Evolutionary conservation across 192 early-diverging fungal species (phyloP).

Genomic region (Coemansia sp.): DNA sequence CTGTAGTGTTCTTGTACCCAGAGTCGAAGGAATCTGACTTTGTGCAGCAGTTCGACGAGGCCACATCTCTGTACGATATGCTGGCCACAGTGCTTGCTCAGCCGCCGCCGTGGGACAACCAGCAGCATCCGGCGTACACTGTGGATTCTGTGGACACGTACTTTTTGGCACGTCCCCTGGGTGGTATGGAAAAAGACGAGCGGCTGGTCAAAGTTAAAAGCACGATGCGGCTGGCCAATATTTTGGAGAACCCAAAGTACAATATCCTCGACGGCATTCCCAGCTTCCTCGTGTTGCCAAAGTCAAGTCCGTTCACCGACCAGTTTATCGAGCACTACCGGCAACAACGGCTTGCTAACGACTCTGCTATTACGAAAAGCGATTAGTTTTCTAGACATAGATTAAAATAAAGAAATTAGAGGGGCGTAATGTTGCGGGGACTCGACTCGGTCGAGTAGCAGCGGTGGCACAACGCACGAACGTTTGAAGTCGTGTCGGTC

Average conservation of each 20-base stretch:
- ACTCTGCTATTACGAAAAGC: conserved; percentile 9
- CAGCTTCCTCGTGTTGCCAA: conserved; percentile 84
- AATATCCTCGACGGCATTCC: conserved; percentile 80
- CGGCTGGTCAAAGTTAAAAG: conserved; percentile 66
- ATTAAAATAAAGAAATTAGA: not conserved
- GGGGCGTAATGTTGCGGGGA: too few relatives aligned
- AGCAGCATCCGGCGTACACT: conserved; percentile 58
- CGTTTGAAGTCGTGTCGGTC: not conserved
- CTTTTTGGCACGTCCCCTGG: conserved; percentile 64
- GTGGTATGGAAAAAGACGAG: conserved; percentile 54
- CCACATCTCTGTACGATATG: conserved; percentile 78
- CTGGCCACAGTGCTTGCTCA: conserved; percentile 77
- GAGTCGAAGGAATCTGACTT: conserved; percentile 89
- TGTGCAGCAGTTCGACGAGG: conserved; percentile 82
- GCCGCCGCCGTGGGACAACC: conserved; percentile 81
- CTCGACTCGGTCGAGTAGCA: conserved; percentile 25
- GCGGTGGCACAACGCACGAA: conserved; percentile 29
- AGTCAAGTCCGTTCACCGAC: conserved; percentile 59
- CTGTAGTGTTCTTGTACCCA: conserved; percentile 92
- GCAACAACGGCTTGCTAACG: conserved; percentile 41
- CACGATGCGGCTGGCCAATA: conserved; percentile 62
- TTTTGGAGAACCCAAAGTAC: conserved; percentile 65
- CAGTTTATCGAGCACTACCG: conserved; percentile 65
- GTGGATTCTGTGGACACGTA: conserved; percentile 74
- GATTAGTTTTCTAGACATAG: too few relatives aligned